Conservation (phyloP, 1,139 yeast genomes). For the Suzukiozyma palmioleophila region DNA sequence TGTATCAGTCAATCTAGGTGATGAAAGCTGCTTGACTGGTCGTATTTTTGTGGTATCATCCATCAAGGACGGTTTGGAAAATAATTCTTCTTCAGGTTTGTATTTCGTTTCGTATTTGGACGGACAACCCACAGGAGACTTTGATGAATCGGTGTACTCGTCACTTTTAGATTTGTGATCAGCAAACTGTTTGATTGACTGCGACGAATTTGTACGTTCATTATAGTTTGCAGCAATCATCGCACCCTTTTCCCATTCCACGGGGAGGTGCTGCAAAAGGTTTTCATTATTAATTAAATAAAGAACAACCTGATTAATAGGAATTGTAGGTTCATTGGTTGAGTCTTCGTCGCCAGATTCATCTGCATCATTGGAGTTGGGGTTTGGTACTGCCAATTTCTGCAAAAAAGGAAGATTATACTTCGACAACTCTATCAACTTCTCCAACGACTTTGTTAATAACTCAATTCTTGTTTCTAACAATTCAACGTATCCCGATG, state of each 20-base stretch:
- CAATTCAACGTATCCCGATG: constrained; percentile 65
- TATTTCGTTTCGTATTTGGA: background rate
- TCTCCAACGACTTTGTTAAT: constrained; percentile 52
- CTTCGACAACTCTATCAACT: constrained; percentile 30
- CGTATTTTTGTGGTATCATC: constrained; percentile 1
- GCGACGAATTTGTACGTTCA: constrained; percentile 17
- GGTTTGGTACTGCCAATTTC: constrained; percentile 11
- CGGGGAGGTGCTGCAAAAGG: constrained; percentile 32
- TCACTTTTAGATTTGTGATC: constrained; percentile 19
- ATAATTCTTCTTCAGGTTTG: background rate
- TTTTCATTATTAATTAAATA: constrained; percentile 37
- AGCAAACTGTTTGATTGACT: constrained; percentile 29
- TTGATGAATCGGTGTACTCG: constrained; percentile 5
- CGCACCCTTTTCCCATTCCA: constrained; percentile 46
- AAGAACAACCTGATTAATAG: constrained; percentile 49
- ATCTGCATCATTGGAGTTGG: background rate
- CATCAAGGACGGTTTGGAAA: background rate
- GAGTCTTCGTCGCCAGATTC: constrained; percentile 5
- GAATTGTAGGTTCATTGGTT: constrained; percentile 21
- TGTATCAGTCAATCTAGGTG: constrained; percentile 6
- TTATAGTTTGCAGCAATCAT: constrained; percentile 33
- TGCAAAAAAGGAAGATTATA: constrained; percentile 33
- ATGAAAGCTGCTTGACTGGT: constrained; percentile 6
- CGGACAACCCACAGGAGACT: constrained; percentile 1
- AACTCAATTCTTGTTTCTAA: constrained; percentile 64